phyloP scores from a whole-genome alignment of 2,329 filamentous ascomycete species.

The Ophiostoma populinum region DNA sequence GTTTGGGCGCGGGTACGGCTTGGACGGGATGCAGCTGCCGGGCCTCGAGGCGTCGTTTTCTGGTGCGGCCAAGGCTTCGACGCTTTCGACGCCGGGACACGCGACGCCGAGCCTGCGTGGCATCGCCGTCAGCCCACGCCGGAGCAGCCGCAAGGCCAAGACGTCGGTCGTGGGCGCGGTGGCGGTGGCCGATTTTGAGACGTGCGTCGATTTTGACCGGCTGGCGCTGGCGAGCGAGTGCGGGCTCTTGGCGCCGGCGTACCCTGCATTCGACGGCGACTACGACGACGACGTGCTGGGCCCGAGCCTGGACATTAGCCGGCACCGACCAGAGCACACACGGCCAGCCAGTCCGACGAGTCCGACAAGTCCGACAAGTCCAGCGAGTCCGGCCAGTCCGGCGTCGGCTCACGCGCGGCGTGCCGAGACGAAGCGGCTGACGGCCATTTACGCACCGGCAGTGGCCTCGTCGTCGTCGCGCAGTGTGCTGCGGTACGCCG shows the following conservation, averaged over 20 bases:
- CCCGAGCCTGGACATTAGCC: background rate
- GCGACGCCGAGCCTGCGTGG: too few relatives aligned
- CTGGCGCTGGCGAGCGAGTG: background rate
- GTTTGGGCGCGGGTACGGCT: conserved; percentile 21
- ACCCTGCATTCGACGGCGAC: background rate
- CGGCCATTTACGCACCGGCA: background rate
- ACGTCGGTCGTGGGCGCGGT: background rate
- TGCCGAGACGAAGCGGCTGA: background rate
- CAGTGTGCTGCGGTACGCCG: background rate
- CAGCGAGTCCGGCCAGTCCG: too few relatives aligned
- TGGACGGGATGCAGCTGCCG: conserved; percentile 19
- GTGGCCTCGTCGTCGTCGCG: background rate
- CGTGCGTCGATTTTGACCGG: background rate
- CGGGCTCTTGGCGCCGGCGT: too few relatives aligned
- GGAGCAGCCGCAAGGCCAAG: background rate
- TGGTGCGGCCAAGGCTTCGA: conserved; percentile 2
- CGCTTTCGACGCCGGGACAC: background rate
- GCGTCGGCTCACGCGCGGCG: too few relatives aligned
- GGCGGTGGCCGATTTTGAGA: background rate
- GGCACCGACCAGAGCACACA: background rate
- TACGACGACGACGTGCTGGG: background rate
- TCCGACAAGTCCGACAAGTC: too few relatives aligned
- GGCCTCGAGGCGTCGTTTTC: conserved; percentile 15
- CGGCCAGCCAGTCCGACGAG: too few relatives aligned
- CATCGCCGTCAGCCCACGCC: background rate